A percentile compares a stretch with the other conserved stretches of the same genome.
Evolutionary conservation across 2,329 filamentous ascomycete species (phyloP).

Genomic region (Alternaria angustiovoidea): DNA sequence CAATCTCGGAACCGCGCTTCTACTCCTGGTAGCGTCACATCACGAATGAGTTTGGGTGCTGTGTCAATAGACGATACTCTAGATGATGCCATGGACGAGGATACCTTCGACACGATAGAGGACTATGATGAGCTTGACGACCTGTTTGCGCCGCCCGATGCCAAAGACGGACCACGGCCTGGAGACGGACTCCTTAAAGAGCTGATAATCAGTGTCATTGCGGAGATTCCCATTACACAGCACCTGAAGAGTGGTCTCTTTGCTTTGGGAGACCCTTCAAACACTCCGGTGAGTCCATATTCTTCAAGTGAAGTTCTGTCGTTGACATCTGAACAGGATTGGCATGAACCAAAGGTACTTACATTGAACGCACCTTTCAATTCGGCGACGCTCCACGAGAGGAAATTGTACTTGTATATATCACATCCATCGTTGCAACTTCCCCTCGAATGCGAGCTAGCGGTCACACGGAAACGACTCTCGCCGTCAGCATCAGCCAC

Average conservation of each 20-base stretch:
- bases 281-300: constrained; percentile 26
- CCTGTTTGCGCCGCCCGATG: constrained; percentile 45
- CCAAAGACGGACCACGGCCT: constrained; percentile 39
- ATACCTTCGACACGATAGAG: constrained; percentile 50
- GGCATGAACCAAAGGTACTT: constrained; percentile 37
- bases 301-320: neutral
- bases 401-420: constrained; percentile 50
- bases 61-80: constrained; percentile 50
- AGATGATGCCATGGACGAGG: constrained; percentile 50
- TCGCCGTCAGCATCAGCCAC: constrained; percentile 40
- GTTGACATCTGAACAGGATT: constrained; percentile 7
- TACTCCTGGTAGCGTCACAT: constrained; percentile 58
- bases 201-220: constrained; percentile 47
- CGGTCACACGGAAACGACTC: constrained; percentile 47
- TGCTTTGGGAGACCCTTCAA: constrained; percentile 29
- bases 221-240: constrained; percentile 43
- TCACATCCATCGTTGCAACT: constrained; percentile 42
- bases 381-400: constrained; percentile 47
- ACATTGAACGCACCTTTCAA: constrained; percentile 47
- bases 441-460: constrained; percentile 49
- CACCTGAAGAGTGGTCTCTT: constrained; percentile 41
- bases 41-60: constrained; percentile 49
- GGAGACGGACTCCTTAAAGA: constrained; percentile 51
- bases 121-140: constrained; percentile 52
- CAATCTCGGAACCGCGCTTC: constrained; percentile 62